Base-by-base conservation (phyloP, 2,329 filamentous ascomycete genomes). In the Aspergillus pseudoterreus region DNA sequence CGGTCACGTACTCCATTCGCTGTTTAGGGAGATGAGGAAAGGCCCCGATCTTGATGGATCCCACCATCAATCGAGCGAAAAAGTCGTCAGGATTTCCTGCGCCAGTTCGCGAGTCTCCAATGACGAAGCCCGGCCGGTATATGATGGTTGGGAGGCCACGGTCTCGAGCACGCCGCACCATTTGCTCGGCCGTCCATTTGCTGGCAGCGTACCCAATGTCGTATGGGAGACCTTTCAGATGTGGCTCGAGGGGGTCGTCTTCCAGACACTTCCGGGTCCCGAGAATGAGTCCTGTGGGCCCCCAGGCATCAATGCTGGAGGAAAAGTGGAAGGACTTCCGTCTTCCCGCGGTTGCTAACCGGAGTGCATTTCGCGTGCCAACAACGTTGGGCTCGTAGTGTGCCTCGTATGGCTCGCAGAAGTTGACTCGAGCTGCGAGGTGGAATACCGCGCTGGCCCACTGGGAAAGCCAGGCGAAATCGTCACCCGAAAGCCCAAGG, bases 141-240 rank as follows among this genome's bases (percentile, higher is more conserved):
- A 94, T 82, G 21, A 83, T 78, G 8, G 87, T 88, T 2, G 72
- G 74, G 0, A 95, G 81, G 6, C 90, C 89, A 36, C 87, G 81
- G 46, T 15, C 35, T 38, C 88, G 88, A 21, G 89, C 89, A 65
- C 87, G 85, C 22, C 86, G 81, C 12, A 88, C 80, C 46, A 95
- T 77, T 53, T 78, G 77, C 62, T 84, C 81, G 0, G 79, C 78
- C 2, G 80, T 85, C 89, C 89, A 95, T 72, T 95, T 94, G 54
- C 82, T 83, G 68, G 94, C 88, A 1, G 90, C 90, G 61, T 95
- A 95, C 4, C 90, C 90, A 1, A 87, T 92, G 19, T 82, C 82
- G 2, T 94, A 61, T 2, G 32, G 45, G 2, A 58, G 36, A n/a
- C 24, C 43, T 6, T 42, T 15, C 6, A 57, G 11, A 32, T 59